Conservation (phyloP, 176 grass and related monocot species). For the Avena sativa region DNA sequence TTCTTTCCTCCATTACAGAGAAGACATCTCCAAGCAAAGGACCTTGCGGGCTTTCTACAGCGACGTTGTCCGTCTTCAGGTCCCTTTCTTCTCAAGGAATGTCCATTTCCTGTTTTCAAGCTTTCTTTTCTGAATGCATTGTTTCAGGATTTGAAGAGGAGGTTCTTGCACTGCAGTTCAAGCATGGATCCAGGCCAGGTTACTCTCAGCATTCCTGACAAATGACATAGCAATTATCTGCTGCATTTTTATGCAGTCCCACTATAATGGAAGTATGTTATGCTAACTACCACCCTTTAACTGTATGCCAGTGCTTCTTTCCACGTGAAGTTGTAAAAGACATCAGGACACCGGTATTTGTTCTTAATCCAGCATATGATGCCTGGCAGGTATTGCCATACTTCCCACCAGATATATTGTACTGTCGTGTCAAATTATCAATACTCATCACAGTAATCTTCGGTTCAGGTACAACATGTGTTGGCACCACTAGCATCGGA, state of each 20-base stretch:
- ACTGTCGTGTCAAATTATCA: constrained; percentile 10
- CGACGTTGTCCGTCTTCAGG: constrained; percentile 81
- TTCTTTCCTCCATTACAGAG: constrained; percentile 43
- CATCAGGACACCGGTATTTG: constrained; percentile 68
- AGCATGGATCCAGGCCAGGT: constrained; percentile 54
- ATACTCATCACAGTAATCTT: constrained; percentile 11
- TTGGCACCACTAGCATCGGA: constrained; percentile 67
- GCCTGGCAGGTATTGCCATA: constrained; percentile 74
- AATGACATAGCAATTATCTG: not conserved
- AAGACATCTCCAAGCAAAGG: constrained; percentile 77
- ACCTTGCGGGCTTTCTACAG: constrained; percentile 68
- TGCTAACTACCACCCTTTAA: constrained; percentile 29
- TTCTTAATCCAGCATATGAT: constrained; percentile 91
- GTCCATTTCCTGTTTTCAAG: not conserved
- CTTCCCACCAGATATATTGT: constrained; percentile 1
- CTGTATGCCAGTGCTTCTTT: constrained; percentile 75
- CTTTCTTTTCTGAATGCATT: constrained; percentile 11
- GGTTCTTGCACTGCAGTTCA: constrained; percentile 52
- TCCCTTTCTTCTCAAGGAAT: constrained; percentile 26
- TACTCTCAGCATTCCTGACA: not conserved
- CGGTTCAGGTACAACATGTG: constrained; percentile 76
- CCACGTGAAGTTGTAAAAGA: constrained; percentile 73
- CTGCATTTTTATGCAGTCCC: not conserved
- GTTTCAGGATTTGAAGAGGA: constrained; percentile 56
- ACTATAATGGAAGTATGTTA: not conserved